Percentiles rank a stretch among this genome's conserved stretches.
Evolutionary conservation across 192 early-diverging fungal genomes (phyloP).

Genomic region (Coemansia sp.): DNA sequence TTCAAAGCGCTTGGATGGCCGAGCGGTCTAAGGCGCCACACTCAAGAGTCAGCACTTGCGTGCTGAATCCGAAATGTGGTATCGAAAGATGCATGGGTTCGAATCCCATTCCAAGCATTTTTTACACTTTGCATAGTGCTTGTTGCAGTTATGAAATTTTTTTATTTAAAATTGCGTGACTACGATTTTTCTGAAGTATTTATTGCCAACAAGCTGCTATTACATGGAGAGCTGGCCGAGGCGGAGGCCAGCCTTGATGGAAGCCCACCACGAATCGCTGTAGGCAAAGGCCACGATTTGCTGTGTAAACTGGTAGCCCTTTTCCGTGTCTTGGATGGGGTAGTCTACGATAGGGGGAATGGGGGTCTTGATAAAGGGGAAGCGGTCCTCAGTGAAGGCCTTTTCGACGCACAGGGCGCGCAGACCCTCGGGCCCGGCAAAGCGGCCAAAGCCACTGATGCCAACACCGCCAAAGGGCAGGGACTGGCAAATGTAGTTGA

Average conservation of each 20-base stretch:
- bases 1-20: too few species aligned
- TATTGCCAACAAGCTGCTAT: too few species aligned
- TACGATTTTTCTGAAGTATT: too few species aligned
- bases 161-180: too few species aligned
- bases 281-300: slow-evolving; percentile 55
- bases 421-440: slow-evolving; percentile 71
- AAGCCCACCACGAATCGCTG: slow-evolving; percentile 45
- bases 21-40: too few species aligned
- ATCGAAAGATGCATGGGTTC: too few species aligned
- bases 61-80: too few species aligned
- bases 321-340: slow-evolving; percentile 57
- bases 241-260: slow-evolving; percentile 51
- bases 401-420: slow-evolving; percentile 65
- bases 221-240: slow-evolving; percentile 54
- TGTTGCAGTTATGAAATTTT: too few species aligned
- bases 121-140: too few species aligned
- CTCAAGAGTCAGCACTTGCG: too few species aligned
- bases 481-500: slow-evolving; percentile 78
- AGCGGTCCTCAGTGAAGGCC: slow-evolving; percentile 68
- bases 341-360: slow-evolving; percentile 76
- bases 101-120: too few species aligned
- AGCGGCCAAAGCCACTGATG: slow-evolving; percentile 71
- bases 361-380: slow-evolving; percentile 66
- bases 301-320: slow-evolving; percentile 57
- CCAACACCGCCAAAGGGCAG: slow-evolving; percentile 81